Evolutionary conservation across 2,329 filamentous ascomycete species (phyloP).

Genomic region (Geosmithia flava): DNA sequence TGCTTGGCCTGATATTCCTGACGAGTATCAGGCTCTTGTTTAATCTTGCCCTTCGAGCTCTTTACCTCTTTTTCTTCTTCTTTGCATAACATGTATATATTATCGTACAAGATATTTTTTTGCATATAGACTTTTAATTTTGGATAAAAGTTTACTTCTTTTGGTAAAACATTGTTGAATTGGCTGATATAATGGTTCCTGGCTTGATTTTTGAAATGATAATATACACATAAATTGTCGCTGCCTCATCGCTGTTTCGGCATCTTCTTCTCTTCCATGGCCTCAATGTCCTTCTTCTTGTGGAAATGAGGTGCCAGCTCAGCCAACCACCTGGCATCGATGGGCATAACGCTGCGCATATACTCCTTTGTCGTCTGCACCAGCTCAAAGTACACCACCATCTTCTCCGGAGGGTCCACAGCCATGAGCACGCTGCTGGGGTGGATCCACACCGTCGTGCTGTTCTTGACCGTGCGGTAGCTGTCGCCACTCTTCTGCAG

Average conservation of each 20-base stretch:
- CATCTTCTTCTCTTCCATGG: constrained; percentile 61
- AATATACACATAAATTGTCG: neutral
- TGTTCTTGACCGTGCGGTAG: constrained; percentile 87
- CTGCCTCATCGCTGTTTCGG: constrained; percentile 16
- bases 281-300: constrained; percentile 82
- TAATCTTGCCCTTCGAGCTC: neutral
- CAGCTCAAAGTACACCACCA: constrained; percentile 78
- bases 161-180: no score
- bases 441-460: constrained; percentile 82
- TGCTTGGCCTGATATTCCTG: constrained; percentile 25
- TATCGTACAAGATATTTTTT: no score
- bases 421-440: constrained; percentile 74
- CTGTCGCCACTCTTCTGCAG: constrained; percentile 73
- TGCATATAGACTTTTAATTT: no score
- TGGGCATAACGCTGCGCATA: constrained; percentile 76
- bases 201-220: neutral
- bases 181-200: no score
- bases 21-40: constrained; percentile 15
- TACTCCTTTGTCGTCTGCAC: constrained; percentile 84
- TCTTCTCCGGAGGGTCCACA: constrained; percentile 62
- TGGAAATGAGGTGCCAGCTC: constrained; percentile 93
- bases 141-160: no score
- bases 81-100: neutral
- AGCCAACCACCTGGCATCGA: constrained; percentile 72
- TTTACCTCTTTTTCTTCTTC: neutral